Conservation (phyloP, 495 filamentous ascomycete genomes). For the Podospora tetraspora region DNA sequence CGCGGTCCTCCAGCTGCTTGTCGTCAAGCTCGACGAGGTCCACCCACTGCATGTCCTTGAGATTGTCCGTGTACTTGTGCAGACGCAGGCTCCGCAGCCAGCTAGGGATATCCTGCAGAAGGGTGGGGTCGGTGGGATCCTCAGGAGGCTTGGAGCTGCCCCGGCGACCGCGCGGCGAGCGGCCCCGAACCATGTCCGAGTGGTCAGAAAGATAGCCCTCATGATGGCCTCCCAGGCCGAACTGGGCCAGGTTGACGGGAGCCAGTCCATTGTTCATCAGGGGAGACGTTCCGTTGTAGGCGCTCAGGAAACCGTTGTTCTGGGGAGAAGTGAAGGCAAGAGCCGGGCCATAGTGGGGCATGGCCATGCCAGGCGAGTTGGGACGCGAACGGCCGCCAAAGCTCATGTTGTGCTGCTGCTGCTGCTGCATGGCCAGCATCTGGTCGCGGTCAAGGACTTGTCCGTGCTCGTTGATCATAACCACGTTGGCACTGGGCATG, state of each 20-base stretch:
- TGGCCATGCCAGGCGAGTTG: constrained; percentile 81
- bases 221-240: constrained; percentile 55
- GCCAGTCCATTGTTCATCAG: constrained; percentile 71
- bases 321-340: constrained; percentile 84
- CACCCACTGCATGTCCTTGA: constrained; percentile 97
- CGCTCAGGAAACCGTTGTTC: constrained; percentile 89
- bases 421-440: constrained; percentile 59
- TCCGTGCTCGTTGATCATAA: constrained; percentile 90
- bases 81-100: constrained; percentile 93
- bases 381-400: constrained; percentile 84
- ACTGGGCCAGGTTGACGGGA: constrained; percentile 67
- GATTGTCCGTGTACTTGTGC: constrained; percentile 97
- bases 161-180: constrained; percentile 85
- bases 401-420: constrained; percentile 59
- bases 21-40: constrained; percentile 89
- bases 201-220: constrained; percentile 96
- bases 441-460: constrained; percentile 82
- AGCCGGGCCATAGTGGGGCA: constrained; percentile 62
- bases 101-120: constrained; percentile 91
- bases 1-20: constrained; percentile 84
- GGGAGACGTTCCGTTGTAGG: constrained; percentile 71
- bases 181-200: constrained; percentile 80
- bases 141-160: constrained; percentile 97
- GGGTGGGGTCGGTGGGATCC: constrained; percentile 85
- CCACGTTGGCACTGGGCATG: constrained; percentile 62